These are phyloP conservation scores for Grammothele lineata DNA, from an alignment of 768 basidiomycete genomes.

Conservation along the genomic window DNA sequence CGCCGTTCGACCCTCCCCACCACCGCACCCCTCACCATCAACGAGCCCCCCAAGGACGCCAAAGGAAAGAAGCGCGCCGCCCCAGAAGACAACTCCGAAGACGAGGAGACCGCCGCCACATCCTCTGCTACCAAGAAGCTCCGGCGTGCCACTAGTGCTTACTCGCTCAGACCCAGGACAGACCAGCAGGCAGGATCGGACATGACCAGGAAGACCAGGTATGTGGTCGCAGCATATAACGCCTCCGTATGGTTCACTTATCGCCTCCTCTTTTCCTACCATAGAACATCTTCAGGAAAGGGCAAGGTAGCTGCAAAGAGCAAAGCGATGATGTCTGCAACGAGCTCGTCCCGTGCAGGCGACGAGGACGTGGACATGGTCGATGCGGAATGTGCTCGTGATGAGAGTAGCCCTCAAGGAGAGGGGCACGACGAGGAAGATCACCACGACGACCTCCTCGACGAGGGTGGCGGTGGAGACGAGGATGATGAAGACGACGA, in stretches of 20 bases:
- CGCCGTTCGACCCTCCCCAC: constrained; percentile 51
- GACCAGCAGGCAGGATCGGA: constrained; percentile 39
- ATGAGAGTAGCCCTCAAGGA: constrained; percentile 39
- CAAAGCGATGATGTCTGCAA: constrained; percentile 40
- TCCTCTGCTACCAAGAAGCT: constrained; percentile 52
- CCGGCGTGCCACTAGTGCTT: constrained; percentile 46
- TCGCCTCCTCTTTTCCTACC: not conserved
- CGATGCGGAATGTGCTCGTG: constrained; percentile 55
- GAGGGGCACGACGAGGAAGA: constrained; percentile 47
- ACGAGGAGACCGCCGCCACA: constrained; percentile 48
- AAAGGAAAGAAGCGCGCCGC: constrained; percentile 94
- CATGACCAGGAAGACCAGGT: constrained; percentile 80
- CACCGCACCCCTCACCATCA: constrained; percentile 52
- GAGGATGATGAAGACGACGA: constrained; percentile 43
- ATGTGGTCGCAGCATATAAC: constrained; percentile 9
- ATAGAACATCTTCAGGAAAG: constrained; percentile 48
- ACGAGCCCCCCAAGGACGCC: constrained; percentile 68
- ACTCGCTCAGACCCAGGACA: constrained; percentile 63
- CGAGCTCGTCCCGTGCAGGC: constrained; percentile 59
- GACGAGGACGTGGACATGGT: constrained; percentile 78
- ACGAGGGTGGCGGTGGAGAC: constrained; percentile 46
- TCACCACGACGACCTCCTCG: constrained; percentile 39
- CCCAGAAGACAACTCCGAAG: constrained; percentile 64
- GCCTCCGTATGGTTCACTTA: too few species aligned
- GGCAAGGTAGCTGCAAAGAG: constrained; percentile 43